phyloP scores from a whole-genome alignment of 179 eudicot genomes.

The Beta macrorhiza region DNA sequence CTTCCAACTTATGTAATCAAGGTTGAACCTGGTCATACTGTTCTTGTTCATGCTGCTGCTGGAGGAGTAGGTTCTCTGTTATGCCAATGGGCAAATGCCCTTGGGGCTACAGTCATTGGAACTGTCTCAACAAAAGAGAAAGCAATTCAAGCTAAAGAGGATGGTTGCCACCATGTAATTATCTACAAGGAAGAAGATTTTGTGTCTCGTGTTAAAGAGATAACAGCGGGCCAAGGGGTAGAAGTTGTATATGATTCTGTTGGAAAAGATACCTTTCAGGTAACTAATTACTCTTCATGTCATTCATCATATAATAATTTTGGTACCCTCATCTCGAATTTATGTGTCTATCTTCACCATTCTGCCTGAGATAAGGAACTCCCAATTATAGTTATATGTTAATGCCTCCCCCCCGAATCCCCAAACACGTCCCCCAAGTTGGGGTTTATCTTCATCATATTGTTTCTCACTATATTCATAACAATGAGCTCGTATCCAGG shows the following conservation, averaged over 20 bases:
- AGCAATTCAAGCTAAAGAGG: constrained; percentile 80
- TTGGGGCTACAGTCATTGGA: constrained; percentile 87
- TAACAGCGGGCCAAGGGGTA: constrained; percentile 82
- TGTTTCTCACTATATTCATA: not conserved
- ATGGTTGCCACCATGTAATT: constrained; percentile 83
- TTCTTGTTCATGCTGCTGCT: constrained; percentile 87
- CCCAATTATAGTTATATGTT: not conserved
- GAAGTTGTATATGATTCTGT: constrained; percentile 91
- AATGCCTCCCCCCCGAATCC: not conserved
- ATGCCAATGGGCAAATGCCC: constrained; percentile 91
- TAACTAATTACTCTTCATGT: constrained; percentile 16
- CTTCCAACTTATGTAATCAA: constrained; percentile 22
- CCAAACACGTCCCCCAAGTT: not conserved
- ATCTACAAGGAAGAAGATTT: constrained; percentile 74
- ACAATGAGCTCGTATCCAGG: not conserved
- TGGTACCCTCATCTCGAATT: not conserved
- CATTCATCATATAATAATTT: not conserved
- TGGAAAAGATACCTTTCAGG: constrained; percentile 93
- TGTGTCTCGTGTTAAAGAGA: constrained; percentile 62
- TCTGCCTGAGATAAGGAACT: not conserved
- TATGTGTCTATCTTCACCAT: not conserved
- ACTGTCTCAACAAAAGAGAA: constrained; percentile 82
- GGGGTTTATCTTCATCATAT: not conserved
- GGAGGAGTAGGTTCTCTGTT: constrained; percentile 86
- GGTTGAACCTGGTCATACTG: constrained; percentile 82